Base-by-base conservation (phyloP, 345 rosid species). In the Boechera retrofracta region DNA sequence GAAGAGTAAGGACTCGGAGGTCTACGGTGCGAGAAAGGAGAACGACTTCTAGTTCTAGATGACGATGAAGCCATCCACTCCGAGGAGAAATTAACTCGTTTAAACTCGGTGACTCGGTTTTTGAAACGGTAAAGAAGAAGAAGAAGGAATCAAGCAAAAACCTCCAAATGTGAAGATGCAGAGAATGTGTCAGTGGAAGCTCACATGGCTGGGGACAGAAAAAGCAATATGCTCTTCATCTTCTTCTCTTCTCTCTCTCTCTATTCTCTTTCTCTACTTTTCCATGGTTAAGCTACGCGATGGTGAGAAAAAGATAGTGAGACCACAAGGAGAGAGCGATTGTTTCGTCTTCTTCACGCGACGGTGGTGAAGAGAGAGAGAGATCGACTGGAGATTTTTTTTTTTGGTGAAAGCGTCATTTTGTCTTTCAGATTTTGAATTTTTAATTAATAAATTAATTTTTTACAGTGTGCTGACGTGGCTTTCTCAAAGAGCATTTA, bases 11-110 rank as follows among this genome's bases (percentile, higher is more conserved):
- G 91, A 39, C 86, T 89, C 41, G 89, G 55, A 4, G 98, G 86
- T 75, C 89, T 88, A 64, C 88, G 84, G 70, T 87, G 48, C 13
- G 94, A 91, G 80, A 93, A 88, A 2, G 98, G 97, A 12, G 98
- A 93, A 77, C 89, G 87, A 75, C 96, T 91, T 41, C 98, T 78
- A 16, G 90, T 90, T 78, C 91, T 86, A 4, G 97, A 93, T 13
- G 93, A 93, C 10, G 94, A 88, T 31, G 94, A 89, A 41, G 96
- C 98, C 97, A 93, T 88, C 28, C 52, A 48, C 59, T 55, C 39
- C 32, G 53, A 15, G 18, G 7, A 18, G 15, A 82, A 74, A 71
- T 71, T 51, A 80, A 73, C 77, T 82, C 83, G 56, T 68, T 70
- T 52, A 84, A 82, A 81, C 33, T 82, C 83, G 64, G 74, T 6